Evolutionary conservation across 352 stramenopile genomes (phyloP), one percentile per base, ranked within the genome.

Genomic region (Pythium pyrilobum): DNA sequence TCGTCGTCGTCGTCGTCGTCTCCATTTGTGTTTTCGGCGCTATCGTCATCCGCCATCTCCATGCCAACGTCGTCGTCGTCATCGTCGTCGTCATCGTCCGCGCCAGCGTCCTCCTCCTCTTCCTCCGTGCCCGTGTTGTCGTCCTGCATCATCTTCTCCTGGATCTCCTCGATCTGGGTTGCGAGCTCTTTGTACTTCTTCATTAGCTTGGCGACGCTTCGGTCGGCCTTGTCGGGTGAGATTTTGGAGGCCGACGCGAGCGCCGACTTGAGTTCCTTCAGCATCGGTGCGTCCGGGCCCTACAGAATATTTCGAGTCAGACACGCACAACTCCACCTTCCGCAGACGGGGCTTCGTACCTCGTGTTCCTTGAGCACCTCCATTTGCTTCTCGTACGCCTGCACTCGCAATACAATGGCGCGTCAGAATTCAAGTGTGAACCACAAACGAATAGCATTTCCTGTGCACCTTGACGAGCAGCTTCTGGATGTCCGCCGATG

Each of bases 301-400:
- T 67, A 46, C 10, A 42, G 5, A 33, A 4, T 5, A 34, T 13
- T 6, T 9, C 6, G 5, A 48, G 24, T 24, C 27, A 36, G 27
- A n/a, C 25, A 48, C n/a, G 9, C 47, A 38, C 21, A 8, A 21
- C 27, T 34, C 28, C 34, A 2, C 2, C 36, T 20, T 36, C 5
- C 44, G 36, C n/a, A 18, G 2, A 4, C 28, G 40, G 36, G 21
- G 52, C 56, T 32, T 61, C 56, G 48, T 41, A 82, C 74, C 74
- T 89, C 79, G 45, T 90, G 78, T 40, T 86, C 70, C 55, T 67
- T 66, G 33, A 94, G 66, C 37, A 83, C 79, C 18, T 87, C 55
- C 62, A 94, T 94, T 67, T 94, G 83, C 67, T 86, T 90, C 53
- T 88, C 71, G 53, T 94, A 94, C 8, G 83, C 83, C 64, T 76